phyloP scores from a whole-genome alignment of 306 rosid genomes.

The Pyrus bretschneideri region DNA sequence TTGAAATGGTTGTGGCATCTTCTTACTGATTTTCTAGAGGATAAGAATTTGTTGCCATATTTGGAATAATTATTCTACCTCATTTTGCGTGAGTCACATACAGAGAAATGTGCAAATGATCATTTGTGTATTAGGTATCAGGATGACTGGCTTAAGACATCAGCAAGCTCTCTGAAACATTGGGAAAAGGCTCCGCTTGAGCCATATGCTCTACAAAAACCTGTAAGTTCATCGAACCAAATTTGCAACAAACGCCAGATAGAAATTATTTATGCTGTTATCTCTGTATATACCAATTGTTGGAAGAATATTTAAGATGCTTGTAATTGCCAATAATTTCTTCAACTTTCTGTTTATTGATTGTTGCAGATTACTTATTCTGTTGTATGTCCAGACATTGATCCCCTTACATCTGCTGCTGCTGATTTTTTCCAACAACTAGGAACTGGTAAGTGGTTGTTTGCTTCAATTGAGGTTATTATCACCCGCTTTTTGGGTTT shows the following conservation, averaged over 20 bases:
- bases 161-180: constrained; percentile 65
- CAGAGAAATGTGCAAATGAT: constrained; percentile 2
- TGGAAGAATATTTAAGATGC: constrained; percentile 5
- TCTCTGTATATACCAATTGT: background rate
- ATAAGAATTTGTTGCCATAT: background rate
- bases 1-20: background rate
- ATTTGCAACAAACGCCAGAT: constrained; percentile 4
- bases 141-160: constrained; percentile 98
- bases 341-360: constrained; percentile 13
- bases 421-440: constrained; percentile 97
- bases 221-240: constrained; percentile 49
- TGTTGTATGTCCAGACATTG: constrained; percentile 90
- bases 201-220: constrained; percentile 87
- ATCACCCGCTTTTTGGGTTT: background rate
- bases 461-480: background rate
- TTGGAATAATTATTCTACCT: background rate
- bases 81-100: background rate
- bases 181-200: constrained; percentile 99
- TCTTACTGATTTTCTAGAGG: background rate
- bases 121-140: constrained; percentile 60
- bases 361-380: constrained; percentile 71
- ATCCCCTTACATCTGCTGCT: constrained; percentile 91
- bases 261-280: constrained; percentile 4
- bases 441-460: constrained; percentile 66
- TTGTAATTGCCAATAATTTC: constrained; percentile 9